A percentile compares a stretch with the other conserved stretches of the same genome.
These are phyloP conservation scores for Scytalidium lignicola DNA, from an alignment of 2,329 filamentous ascomycete genomes.

Conservation along the genomic window DNA sequence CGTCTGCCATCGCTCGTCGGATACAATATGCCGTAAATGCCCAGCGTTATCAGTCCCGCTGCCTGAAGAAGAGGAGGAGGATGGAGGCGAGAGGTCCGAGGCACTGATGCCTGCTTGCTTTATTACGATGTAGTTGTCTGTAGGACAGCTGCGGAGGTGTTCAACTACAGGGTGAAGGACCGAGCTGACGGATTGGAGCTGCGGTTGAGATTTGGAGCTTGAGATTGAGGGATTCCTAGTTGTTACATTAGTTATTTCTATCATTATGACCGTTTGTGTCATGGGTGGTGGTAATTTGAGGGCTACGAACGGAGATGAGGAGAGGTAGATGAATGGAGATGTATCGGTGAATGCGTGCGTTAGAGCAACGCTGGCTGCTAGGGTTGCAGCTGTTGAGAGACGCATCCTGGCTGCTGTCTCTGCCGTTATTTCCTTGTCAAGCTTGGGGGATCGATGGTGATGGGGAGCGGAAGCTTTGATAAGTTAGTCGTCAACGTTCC, in stretches of 20 bases:
- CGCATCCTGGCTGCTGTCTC: constrained; percentile 42
- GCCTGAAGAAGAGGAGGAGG: constrained; percentile 42
- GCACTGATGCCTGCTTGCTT: constrained; percentile 70
- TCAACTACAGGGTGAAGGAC: constrained; percentile 19
- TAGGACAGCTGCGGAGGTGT: constrained; percentile 64
- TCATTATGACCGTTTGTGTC: no score
- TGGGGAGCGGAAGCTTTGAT: constrained; percentile 11
- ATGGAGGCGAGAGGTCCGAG: constrained; percentile 55
- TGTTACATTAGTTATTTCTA: constrained; percentile 3
- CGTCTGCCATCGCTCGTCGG: constrained; percentile 12
- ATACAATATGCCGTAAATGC: constrained; percentile 28
- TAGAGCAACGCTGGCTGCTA: constrained; percentile 51
- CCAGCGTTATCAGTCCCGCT: neutral
- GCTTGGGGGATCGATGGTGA: constrained; percentile 1
- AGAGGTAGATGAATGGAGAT: constrained; percentile 85
- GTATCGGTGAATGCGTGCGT: constrained; percentile 77
- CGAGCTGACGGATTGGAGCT: constrained; percentile 17
- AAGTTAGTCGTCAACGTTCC: neutral
- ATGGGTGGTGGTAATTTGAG: constrained; percentile 4
- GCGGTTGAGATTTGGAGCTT: constrained; percentile 1
- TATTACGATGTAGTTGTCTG: constrained; percentile 71
- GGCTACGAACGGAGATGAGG: constrained; percentile 40
- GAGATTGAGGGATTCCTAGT: constrained; percentile 11
- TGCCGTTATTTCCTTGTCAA: neutral
- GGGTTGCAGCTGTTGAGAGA: constrained; percentile 43